A percentile compares a stretch with the other conserved stretches of the same genome.
phyloP scores from a whole-genome alignment of 192 early-diverging fungal species.

The Gryganskiella cystojenkinii region DNA sequence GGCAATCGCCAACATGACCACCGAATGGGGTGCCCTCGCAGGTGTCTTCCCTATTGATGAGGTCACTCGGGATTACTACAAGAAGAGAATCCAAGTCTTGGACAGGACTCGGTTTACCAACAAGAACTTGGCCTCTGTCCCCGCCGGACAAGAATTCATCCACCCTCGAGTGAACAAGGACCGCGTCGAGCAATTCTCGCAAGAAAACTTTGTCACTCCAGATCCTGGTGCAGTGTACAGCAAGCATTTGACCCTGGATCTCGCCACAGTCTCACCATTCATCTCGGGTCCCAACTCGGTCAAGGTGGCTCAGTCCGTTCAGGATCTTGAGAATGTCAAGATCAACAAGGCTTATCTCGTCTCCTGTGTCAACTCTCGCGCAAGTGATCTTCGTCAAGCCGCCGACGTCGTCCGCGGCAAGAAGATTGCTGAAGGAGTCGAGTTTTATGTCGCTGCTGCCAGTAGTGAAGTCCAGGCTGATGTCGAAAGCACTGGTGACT shows the following conservation, averaged over 20 bases:
- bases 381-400: conserved; percentile 88
- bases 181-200: conserved; percentile 53
- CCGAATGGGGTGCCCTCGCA: conserved; percentile 98
- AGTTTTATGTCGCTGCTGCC: conserved; percentile 97
- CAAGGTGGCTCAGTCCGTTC: conserved; percentile 88
- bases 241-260: conserved; percentile 89
- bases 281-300: conserved; percentile 97
- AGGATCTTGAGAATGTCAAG: conserved; percentile 75
- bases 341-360: conserved; percentile 98
- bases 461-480: conserved; percentile 92
- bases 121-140: conserved; percentile 55
- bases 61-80: conserved; percentile 76
- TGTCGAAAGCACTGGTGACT: conserved; percentile 85
- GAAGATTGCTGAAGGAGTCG: conserved; percentile 81
- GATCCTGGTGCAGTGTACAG: conserved; percentile 78
- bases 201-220: conserved; percentile 58
- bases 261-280: conserved; percentile 86
- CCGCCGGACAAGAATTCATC: conserved; percentile 57
- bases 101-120: conserved; percentile 63
- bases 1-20: conserved; percentile 99
- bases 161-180: conserved; percentile 70
- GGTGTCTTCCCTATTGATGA: conserved; percentile 96
- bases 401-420: conserved; percentile 80
- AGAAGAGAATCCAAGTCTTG: conserved; percentile 66
- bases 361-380: conserved; percentile 96